Evolutionary conservation across 2,329 filamentous ascomycete genomes (phyloP).

Genomic region (Nannizzia gypsea): DNA sequence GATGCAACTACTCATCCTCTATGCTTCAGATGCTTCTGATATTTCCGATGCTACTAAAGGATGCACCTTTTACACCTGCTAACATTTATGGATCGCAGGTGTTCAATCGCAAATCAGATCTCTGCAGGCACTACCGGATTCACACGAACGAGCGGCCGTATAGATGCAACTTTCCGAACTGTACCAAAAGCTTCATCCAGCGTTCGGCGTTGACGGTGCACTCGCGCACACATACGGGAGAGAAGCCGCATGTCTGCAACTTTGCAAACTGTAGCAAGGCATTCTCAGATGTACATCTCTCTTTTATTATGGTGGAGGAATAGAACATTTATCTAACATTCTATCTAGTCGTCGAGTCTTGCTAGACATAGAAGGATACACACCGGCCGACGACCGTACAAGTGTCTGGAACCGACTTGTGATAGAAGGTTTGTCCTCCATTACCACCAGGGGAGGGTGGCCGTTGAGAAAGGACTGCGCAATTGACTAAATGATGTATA

Average conservation of each 20-base stretch:
- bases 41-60: not conserved
- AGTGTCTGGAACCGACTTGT: conserved; percentile 15
- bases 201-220: conserved; percentile 38
- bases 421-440: conserved; percentile 14
- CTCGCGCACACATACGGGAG: conserved; percentile 34
- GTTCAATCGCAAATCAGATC: conserved; percentile 40
- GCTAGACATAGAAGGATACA: conserved; percentile 18
- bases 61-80: not conserved
- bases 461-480: not conserved
- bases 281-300: conserved; percentile 30
- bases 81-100: conserved; percentile 21
- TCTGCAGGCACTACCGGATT: conserved; percentile 37
- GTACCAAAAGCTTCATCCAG: conserved; percentile 39
- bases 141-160: conserved; percentile 40
- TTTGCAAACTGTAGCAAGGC: conserved; percentile 33
- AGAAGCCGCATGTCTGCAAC: conserved; percentile 35
- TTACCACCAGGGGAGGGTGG: not conserved
- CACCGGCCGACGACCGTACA: conserved; percentile 17
- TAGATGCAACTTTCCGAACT: conserved; percentile 33
- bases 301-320: conserved; percentile 2
- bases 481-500: conserved; percentile 6
- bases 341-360: conserved; percentile 17
- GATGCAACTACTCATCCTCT: not conserved
- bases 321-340: not conserved
- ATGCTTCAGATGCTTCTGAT: not conserved